Conservation (phyloP, 768 basidiomycete species). For the Hebeloma cylindrosporum region DNA sequence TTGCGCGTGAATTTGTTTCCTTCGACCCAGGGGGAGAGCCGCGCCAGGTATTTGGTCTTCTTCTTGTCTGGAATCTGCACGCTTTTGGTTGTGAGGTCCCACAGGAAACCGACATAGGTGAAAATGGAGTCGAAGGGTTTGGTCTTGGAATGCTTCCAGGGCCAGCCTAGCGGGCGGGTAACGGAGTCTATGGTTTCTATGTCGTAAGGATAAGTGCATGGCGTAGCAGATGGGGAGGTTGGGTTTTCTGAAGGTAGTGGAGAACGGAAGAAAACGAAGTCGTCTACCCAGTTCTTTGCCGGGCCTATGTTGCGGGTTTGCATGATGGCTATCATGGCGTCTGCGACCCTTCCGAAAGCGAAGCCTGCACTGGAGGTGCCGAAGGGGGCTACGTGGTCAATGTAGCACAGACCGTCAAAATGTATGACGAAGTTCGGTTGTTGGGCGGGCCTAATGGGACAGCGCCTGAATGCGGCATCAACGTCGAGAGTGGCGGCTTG, state of each 20-base stretch:
- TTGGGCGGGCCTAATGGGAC: slow-evolving; percentile 34
- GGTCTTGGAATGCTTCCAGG: slow-evolving; percentile 23
- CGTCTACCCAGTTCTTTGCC: slow-evolving; percentile 29
- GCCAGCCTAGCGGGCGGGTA: neutral
- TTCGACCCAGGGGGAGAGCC: slow-evolving; percentile 11
- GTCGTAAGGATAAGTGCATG: slow-evolving; percentile 19
- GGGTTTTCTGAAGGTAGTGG: neutral
- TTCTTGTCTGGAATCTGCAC: slow-evolving; percentile 24
- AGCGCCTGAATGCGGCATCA: slow-evolving; percentile 35
- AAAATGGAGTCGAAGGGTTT: slow-evolving; percentile 1
- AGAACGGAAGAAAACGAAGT: slow-evolving; percentile 25
- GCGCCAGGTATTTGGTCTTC: slow-evolving; percentile 4
- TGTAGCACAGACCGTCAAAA: slow-evolving; percentile 27
- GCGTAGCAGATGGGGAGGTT: neutral
- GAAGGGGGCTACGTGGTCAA: slow-evolving; percentile 35
- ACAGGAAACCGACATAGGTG: slow-evolving; percentile 17
- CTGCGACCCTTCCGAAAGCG: slow-evolving; percentile 31
- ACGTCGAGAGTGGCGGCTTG: slow-evolving; percentile 41
- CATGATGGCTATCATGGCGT: slow-evolving; percentile 33
- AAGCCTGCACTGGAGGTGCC: slow-evolving; percentile 31
- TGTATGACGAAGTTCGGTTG: slow-evolving; percentile 29
- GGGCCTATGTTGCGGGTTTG: neutral
- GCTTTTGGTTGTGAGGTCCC: slow-evolving; percentile 7
- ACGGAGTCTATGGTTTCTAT: slow-evolving; percentile 12
- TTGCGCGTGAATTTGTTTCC: slow-evolving; percentile 18